Conservation (phyloP, 2,329 filamentous ascomycete species). For the Claviceps citrina region DNA sequence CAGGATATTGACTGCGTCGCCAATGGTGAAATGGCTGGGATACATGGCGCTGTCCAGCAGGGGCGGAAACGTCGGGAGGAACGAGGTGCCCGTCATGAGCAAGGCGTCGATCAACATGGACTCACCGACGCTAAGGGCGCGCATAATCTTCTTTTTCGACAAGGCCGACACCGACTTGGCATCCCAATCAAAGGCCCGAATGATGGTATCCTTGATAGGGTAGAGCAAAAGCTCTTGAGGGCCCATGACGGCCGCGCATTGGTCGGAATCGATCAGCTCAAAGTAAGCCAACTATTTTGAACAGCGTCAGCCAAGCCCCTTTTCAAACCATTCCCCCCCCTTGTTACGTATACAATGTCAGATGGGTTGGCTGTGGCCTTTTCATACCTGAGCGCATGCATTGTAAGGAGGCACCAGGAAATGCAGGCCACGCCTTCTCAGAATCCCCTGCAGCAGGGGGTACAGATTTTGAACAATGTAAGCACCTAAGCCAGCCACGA, state of each 20-base stretch:
- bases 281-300: slow-evolving; percentile 53
- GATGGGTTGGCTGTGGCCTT: background rate
- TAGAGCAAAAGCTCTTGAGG: slow-evolving; percentile 76
- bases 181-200: slow-evolving; percentile 51
- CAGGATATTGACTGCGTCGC: slow-evolving; percentile 65
- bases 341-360: too few species aligned
- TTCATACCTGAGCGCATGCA: slow-evolving; percentile 64
- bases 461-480: slow-evolving; percentile 58
- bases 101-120: slow-evolving; percentile 71
- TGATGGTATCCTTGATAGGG: slow-evolving; percentile 63
- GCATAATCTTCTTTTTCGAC: slow-evolving; percentile 55
- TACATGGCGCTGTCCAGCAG: slow-evolving; percentile 46
- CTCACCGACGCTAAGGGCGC: slow-evolving; percentile 48
- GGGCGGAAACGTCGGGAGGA: slow-evolving; percentile 64
- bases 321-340: background rate
- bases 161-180: slow-evolving; percentile 44
- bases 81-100: slow-evolving; percentile 68
- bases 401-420: slow-evolving; percentile 79
- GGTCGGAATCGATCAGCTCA: slow-evolving; percentile 48
- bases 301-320: background rate
- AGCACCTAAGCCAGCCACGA: slow-evolving; percentile 36
- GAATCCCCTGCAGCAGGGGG: slow-evolving; percentile 58
- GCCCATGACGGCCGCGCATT: slow-evolving; percentile 66
- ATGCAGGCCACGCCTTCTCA: slow-evolving; percentile 52
- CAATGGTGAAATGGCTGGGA: slow-evolving; percentile 46